phyloP scores from a whole-genome alignment of 2,329 filamentous ascomycete species.

The Penicillium sp. region DNA sequence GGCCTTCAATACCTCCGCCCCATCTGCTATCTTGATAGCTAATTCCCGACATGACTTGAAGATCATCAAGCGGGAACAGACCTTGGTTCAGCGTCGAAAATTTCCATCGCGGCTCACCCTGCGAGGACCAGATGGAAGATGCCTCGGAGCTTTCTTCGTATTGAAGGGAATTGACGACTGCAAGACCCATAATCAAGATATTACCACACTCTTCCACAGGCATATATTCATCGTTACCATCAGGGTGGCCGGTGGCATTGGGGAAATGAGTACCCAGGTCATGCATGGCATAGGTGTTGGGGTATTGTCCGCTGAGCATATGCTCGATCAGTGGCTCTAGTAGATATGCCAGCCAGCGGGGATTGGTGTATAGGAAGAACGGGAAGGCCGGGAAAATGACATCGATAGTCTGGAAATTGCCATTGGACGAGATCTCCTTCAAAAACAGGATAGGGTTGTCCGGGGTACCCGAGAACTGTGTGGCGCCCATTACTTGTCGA shows the following conservation, averaged over 20 bases:
- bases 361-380: constrained; percentile 85
- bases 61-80: constrained; percentile 53
- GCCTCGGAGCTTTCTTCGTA: constrained; percentile 62
- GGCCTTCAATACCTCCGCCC: constrained; percentile 58
- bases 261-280: constrained; percentile 59
- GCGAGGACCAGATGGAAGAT: constrained; percentile 62
- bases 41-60: constrained; percentile 56
- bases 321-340: constrained; percentile 81
- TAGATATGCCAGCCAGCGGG: constrained; percentile 76
- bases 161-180: constrained; percentile 72
- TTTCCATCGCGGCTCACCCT: constrained; percentile 32
- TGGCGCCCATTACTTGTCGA: constrained; percentile 78
- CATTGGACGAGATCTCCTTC: constrained; percentile 84
- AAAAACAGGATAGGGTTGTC: constrained; percentile 75
- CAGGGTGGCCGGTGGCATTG: constrained; percentile 59
- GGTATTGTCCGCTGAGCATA: constrained; percentile 80
- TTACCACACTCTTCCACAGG: constrained; percentile 65
- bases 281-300: constrained; percentile 64
- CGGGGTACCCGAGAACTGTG: constrained; percentile 71
- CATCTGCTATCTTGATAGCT: constrained; percentile 65
- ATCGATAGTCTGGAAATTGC: constrained; percentile 83
- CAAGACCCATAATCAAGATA: constrained; percentile 82
- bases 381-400: constrained; percentile 86
- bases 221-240: constrained; percentile 60
- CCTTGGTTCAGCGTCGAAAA: constrained; percentile 32